Conservation (phyloP, 768 basidiomycete genomes). For the Erythrobasidium yunnanense region DNA sequence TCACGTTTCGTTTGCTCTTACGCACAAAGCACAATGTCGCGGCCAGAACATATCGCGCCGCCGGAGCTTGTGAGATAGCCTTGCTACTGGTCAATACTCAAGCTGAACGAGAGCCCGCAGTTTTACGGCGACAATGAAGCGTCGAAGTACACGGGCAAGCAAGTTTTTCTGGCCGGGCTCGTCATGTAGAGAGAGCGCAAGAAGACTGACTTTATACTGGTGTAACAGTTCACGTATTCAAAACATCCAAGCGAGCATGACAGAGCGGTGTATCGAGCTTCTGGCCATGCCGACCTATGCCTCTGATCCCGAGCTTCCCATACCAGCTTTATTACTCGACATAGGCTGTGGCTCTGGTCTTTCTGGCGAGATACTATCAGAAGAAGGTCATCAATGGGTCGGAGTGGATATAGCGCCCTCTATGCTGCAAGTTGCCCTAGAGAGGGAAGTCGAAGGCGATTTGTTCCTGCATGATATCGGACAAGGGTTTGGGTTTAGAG, state of each 20-base stretch:
- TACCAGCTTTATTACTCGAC: constrained; percentile 73
- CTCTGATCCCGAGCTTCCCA: constrained; percentile 1
- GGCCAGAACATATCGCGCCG: constrained; percentile 77
- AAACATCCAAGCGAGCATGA: constrained; percentile 94
- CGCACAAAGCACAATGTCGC: constrained; percentile 63
- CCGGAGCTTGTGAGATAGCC: constrained; percentile 72
- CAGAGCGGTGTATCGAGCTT: constrained; percentile 84
- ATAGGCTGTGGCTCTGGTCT: constrained; percentile 96
- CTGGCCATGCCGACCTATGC: constrained; percentile 57
- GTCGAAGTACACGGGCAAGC: constrained; percentile 95
- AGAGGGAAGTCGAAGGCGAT: constrained; percentile 90
- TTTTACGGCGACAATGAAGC: constrained; percentile 95
- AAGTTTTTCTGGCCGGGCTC: no score
- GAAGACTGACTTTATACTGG: neutral
- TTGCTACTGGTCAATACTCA: neutral
- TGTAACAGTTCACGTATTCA: constrained; percentile 60
- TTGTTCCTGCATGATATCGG: constrained; percentile 95
- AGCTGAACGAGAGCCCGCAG: constrained; percentile 45
- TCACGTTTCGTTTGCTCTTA: neutral
- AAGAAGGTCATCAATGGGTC: constrained; percentile 83
- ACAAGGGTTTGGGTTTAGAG: constrained; percentile 91
- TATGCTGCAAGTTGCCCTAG: constrained; percentile 95
- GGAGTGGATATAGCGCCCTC: constrained; percentile 91
- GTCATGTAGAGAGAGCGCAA: no score
- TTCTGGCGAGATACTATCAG: constrained; percentile 89